These are phyloP conservation scores for Phytopythium boreale DNA, from an alignment of 352 stramenopile species.

Conservation along the genomic window DNA sequence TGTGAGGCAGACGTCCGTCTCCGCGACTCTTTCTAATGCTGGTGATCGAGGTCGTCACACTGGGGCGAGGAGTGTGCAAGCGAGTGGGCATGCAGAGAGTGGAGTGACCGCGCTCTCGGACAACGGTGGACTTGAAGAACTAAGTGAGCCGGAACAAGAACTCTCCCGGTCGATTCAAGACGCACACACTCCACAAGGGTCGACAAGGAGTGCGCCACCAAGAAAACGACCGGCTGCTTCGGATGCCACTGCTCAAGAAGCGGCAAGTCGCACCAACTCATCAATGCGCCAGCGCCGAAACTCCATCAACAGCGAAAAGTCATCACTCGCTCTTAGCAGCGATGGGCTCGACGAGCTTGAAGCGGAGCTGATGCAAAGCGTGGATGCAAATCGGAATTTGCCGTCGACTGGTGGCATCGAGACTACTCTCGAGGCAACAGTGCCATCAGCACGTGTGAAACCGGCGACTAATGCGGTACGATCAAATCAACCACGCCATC, in stretches of 20 bases:
- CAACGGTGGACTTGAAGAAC: background rate
- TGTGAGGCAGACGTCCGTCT: background rate
- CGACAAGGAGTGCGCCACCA: background rate
- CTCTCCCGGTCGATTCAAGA: background rate
- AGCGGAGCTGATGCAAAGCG: conserved; percentile 33
- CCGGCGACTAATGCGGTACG: too few relatives aligned
- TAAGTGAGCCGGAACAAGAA: background rate
- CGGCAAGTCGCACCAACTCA: background rate
- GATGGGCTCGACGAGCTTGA: conserved; percentile 46
- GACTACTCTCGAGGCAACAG: conserved; percentile 8
- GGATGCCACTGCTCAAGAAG: background rate
- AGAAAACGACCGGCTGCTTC: background rate
- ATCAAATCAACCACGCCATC: too few relatives aligned
- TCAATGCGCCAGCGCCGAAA: background rate
- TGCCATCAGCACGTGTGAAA: conserved; percentile 8
- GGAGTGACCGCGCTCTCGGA: background rate
- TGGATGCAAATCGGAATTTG: background rate
- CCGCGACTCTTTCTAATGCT: background rate
- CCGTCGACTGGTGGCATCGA: background rate
- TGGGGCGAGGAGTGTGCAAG: background rate
- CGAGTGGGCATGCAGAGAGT: background rate
- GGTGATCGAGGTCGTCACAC: background rate
- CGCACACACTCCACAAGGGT: background rate
- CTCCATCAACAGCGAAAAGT: conserved; percentile 10
- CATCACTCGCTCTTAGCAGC: conserved; percentile 27